These are phyloP conservation scores for Pichia inconspicua DNA, from an alignment of 1,139 yeast species.

Conservation along the genomic window DNA sequence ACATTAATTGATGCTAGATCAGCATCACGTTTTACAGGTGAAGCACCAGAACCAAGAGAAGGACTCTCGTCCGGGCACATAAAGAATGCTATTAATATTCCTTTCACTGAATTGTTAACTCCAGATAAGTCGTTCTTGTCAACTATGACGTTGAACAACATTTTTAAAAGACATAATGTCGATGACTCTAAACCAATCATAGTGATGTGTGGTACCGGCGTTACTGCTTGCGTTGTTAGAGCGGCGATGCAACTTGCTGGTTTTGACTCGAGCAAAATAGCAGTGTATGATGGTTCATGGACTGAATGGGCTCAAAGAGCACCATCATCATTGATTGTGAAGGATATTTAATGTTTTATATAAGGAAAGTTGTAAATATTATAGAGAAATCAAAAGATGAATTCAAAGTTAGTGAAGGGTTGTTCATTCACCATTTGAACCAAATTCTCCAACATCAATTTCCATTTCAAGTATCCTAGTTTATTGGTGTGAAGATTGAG, in stretches of 20 bases:
- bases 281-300: constrained; percentile 94
- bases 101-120: constrained; percentile 56
- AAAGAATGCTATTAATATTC: constrained; percentile 72
- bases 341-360: constrained; percentile 12
- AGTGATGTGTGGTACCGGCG: constrained; percentile 94
- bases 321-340: constrained; percentile 22
- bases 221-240: constrained; percentile 79
- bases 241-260: constrained; percentile 60
- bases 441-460: constrained; percentile 11
- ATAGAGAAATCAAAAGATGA: constrained; percentile 13
- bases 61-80: constrained; percentile 87
- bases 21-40: constrained; percentile 64
- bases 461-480: constrained; percentile 19
- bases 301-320: constrained; percentile 39
- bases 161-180: constrained; percentile 38
- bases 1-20: constrained; percentile 78
- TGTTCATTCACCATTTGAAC: constrained; percentile 15
- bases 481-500: background rate
- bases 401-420: constrained; percentile 16
- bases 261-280: constrained; percentile 37
- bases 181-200: constrained; percentile 54
- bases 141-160: constrained; percentile 35
- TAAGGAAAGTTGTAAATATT: background rate
- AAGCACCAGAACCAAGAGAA: constrained; percentile 78
- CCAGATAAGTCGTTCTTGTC: constrained; percentile 45